Percentiles rank a stretch among this genome's conserved stretches.
These are phyloP conservation scores for Saccharomyces hybrid DNA, from an alignment of 1,139 yeast genomes.

Conservation along the genomic window DNA sequence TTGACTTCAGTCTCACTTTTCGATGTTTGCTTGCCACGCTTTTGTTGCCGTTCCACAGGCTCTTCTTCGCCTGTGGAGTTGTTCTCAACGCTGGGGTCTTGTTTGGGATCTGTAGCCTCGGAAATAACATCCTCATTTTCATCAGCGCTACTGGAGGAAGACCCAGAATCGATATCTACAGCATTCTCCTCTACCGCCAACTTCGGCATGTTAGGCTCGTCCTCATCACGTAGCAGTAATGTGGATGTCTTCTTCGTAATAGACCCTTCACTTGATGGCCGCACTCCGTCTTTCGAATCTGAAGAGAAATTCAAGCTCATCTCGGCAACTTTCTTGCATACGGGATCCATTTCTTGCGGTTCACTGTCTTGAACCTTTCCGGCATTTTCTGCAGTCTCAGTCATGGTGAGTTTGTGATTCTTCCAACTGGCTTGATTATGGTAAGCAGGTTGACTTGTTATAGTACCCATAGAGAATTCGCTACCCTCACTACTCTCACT, in stretches of 20 bases:
- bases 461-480: neutral
- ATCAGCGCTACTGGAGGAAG: slow-evolving; percentile 6
- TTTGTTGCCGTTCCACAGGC: neutral
- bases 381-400: neutral
- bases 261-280: neutral
- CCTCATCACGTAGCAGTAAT: slow-evolving; percentile 7
- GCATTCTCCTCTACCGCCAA: neutral
- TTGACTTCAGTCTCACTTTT: neutral
- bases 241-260: slow-evolving; percentile 7
- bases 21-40: neutral
- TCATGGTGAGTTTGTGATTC: neutral
- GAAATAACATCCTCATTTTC: neutral
- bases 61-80: no score
- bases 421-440: neutral
- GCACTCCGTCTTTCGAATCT: neutral
- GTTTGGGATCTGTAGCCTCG: slow-evolving; percentile 5
- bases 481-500: neutral
- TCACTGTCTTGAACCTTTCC: neutral
- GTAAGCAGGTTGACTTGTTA: neutral
- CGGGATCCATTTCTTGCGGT: slow-evolving; percentile 1
- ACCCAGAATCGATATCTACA: slow-evolving; percentile 5
- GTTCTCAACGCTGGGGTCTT: slow-evolving; percentile 5
- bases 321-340: neutral
- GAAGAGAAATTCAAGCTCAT: neutral
- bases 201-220: slow-evolving; percentile 1